Base-by-base conservation (phyloP, 306 rosid species). In the Lablab purpureus region DNA sequence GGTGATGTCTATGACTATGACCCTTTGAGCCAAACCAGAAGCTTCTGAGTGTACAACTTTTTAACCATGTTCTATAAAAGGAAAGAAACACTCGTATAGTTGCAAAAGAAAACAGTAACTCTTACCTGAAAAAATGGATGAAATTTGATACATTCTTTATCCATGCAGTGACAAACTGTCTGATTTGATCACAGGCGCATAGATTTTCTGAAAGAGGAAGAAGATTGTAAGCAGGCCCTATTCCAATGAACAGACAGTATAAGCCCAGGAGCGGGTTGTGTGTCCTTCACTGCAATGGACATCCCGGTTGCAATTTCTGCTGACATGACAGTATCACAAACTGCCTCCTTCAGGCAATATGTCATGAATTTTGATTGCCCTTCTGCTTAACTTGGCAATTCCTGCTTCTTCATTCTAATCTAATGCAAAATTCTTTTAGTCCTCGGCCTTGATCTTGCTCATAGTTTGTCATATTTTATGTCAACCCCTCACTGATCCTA, bases 1-100 rank as follows among this genome's bases (percentile, higher is more conserved):
- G 99, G 99, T 25, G 98, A 95, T 55, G 87, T 76, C 67, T 91
- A 86, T 80, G 97, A 95, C 85, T 95, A 93, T 51, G 99, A 95
- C 74, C 98, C 98, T 7, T 56, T 93, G 93, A 90, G 54, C 88
- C 74, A 82, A 81, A 91, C 98, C 87, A 90, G 96, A 88, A 93
- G 99, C 94, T 96, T 30, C 89, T 93, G 90, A 88, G 85, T 87
- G 90, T 85, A 88, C 89, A 82, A 71, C 45, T 76, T 85, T n/a
- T 80, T 82, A 84, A 85, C 94, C 85, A 80, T 89, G 78, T 64
- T 87, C 76, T 86, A 58, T 75, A 60, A 78, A 85, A 80, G 81
- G 83, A 85, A 85, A 80, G 89, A 86, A 86, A 63, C 85, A 70
- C 77, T 77, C 73, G 27, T 62, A 78, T 85, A 59, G 70, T 85